A percentile compares a stretch with the other conserved stretches of the same genome.
Evolutionary conservation across 805 yeast genomes (phyloP).

Genomic region (Tetrapisispora namnaoensis): DNA sequence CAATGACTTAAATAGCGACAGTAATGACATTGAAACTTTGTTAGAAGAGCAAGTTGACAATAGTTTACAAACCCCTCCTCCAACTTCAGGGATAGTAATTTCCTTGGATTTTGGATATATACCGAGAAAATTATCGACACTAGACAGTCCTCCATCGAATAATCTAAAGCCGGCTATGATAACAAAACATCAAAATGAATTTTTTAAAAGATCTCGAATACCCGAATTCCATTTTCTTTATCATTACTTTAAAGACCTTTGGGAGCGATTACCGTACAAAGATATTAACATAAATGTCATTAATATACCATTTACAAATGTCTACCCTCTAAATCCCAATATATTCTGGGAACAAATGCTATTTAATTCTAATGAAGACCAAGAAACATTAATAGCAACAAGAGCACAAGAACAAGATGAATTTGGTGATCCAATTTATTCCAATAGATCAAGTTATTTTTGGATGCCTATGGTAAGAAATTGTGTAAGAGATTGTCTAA

Average conservation of each 20-base stretch:
- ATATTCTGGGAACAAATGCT: constrained; percentile 17
- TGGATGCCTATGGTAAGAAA: constrained; percentile 21
- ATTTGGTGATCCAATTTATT: constrained; percentile 4
- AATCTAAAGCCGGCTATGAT: constrained; percentile 16
- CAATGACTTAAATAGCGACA: constrained; percentile 6
- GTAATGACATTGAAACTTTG: constrained; percentile 18
- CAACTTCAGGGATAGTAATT: constrained; percentile 24
- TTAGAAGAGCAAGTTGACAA: constrained; percentile 13
- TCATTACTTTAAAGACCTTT: constrained; percentile 21
- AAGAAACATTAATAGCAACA: constrained; percentile 21
- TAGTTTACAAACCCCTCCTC: constrained; percentile 24
- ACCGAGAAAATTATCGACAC: constrained; percentile 11
- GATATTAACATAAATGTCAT: constrained; percentile 23
- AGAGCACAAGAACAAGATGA: constrained; percentile 1
- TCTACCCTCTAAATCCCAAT: constrained; percentile 23
- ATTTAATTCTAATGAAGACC: constrained; percentile 14
- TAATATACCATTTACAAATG: constrained; percentile 29
- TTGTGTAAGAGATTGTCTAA: constrained; percentile 11
- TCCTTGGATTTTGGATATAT: constrained; percentile 19
- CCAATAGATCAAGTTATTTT: constrained; percentile 8
- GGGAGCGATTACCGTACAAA: constrained; percentile 26
- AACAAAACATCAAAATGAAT: constrained; percentile 19
- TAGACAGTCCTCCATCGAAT: constrained; percentile 4
- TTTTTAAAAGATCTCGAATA: constrained; percentile 15
- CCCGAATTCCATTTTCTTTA: constrained; percentile 26